These are phyloP conservation scores for Pythium rhizo-oryzae DNA, from an alignment of 352 stramenopile genomes.

Conservation along the genomic window DNA sequence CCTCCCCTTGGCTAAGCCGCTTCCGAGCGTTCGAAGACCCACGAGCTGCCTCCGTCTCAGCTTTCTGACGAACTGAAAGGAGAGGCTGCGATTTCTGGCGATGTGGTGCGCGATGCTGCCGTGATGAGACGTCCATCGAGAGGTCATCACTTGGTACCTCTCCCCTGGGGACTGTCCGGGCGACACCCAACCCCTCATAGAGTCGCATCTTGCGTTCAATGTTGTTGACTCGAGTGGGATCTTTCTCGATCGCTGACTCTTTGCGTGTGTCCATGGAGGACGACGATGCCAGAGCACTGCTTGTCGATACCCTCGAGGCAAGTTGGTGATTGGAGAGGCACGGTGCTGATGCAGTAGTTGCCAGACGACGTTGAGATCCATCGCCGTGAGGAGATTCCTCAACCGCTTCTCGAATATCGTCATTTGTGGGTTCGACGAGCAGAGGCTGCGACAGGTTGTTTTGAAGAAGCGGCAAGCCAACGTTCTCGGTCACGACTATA, in stretches of 20 bases:
- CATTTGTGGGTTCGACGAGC: neutral
- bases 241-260: neutral
- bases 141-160: no score
- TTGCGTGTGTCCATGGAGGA: neutral
- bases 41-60: neutral
- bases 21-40: neutral
- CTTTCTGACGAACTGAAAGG: neutral
- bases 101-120: neutral
- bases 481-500: constrained; percentile 40
- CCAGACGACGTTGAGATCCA: neutral
- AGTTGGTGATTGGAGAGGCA: neutral
- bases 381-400: neutral
- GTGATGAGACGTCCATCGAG: constrained; percentile 1
- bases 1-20: neutral
- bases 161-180: no score
- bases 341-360: neutral
- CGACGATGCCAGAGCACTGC: neutral
- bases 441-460: neutral
- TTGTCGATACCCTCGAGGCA: neutral
- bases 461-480: constrained; percentile 41
- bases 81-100: constrained; percentile 6
- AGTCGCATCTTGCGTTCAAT: constrained; percentile 65
- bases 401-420: no score
- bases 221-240: constrained; percentile 29
- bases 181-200: constrained; percentile 37